Conservation (phyloP, 257 asterid species). For the Thymus quinquecostatus region DNA sequence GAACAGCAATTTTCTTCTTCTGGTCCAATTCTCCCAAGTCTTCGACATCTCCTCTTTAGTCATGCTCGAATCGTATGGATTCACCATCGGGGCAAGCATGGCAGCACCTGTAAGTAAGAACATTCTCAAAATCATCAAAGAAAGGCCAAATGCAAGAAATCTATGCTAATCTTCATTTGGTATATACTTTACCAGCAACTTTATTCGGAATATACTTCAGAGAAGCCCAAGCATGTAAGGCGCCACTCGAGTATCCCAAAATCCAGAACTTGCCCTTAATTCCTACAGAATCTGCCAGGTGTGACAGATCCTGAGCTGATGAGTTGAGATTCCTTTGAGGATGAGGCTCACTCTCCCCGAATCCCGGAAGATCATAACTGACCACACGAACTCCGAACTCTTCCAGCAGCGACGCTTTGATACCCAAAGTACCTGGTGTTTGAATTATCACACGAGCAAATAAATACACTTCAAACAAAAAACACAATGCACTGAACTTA, state of each 20-base stretch:
- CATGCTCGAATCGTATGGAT: conserved; percentile 83
- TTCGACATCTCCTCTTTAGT: conserved; percentile 67
- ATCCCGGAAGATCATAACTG: conserved; percentile 90
- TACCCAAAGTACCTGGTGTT: conserved; percentile 65
- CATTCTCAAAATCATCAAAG: conserved; percentile 10
- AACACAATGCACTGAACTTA: not conserved
- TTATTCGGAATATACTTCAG: conserved; percentile 66
- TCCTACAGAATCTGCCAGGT: conserved; percentile 61
- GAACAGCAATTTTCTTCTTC: conserved; percentile 52
- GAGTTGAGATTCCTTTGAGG: conserved; percentile 63
- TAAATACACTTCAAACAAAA: not conserved
- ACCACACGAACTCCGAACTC: conserved; percentile 82
- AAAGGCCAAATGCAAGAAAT: conserved; percentile 13
- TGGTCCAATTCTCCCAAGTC: conserved; percentile 76
- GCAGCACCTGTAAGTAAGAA: conserved; percentile 60
- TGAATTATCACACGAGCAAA: conserved; percentile 11
- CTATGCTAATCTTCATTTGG: not conserved
- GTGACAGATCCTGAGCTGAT: conserved; percentile 77
- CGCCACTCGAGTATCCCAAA: conserved; percentile 74
- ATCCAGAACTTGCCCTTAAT: conserved; percentile 81
- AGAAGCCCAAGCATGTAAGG: conserved; percentile 92
- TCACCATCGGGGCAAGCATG: conserved; percentile 77
- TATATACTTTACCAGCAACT: conserved; percentile 57
- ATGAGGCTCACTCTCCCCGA: conserved; percentile 94
- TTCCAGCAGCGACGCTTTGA: conserved; percentile 58